These are phyloP conservation scores for Trypanosoma boissoni DNA, from an alignment of 208 protist species.

Conservation along the genomic window DNA sequence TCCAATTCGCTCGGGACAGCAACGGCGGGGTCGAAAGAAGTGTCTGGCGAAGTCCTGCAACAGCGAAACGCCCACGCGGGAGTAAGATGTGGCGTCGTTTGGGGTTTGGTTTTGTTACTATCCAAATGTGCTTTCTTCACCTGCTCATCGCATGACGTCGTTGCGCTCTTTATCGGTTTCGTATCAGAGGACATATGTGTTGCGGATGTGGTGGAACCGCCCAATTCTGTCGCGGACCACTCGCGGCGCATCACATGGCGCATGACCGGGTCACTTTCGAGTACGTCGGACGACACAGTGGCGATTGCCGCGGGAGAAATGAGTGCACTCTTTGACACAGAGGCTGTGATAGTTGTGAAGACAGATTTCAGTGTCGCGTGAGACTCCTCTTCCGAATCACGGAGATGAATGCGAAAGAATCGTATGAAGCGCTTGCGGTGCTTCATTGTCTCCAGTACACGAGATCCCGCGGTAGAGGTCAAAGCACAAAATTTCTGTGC, in stretches of 20 bases:
- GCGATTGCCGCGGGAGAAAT: not conserved
- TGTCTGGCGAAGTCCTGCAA: not conserved
- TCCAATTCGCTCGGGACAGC: slow-evolving; percentile 2
- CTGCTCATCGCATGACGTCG: not conserved
- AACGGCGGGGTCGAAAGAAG: not conserved
- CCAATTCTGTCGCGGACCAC: not conserved
- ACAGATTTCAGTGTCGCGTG: slow-evolving; percentile 17
- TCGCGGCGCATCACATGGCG: not conserved
- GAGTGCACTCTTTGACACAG: not conserved
- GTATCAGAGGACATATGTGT: not conserved
- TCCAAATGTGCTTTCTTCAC: not conserved
- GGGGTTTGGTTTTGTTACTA: not conserved
- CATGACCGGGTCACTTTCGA: slow-evolving; percentile 15
- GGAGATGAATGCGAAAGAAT: slow-evolving; percentile 3
- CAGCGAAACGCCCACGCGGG: slow-evolving; percentile 23
- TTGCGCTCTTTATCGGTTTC: not conserved
- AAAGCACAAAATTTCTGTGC: slow-evolving; percentile 22
- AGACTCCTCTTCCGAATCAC: not conserved
- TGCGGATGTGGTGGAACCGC: not conserved
- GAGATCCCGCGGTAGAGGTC: slow-evolving; percentile 1
- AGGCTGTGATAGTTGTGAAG: slow-evolving; percentile 17
- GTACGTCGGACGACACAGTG: not conserved
- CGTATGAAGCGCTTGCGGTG: slow-evolving; percentile 17
- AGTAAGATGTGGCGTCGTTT: not conserved
- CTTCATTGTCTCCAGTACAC: slow-evolving; percentile 14